These are phyloP conservation scores for Fomitopsis pulvina DNA, from an alignment of 768 basidiomycete genomes.

Conservation along the genomic window DNA sequence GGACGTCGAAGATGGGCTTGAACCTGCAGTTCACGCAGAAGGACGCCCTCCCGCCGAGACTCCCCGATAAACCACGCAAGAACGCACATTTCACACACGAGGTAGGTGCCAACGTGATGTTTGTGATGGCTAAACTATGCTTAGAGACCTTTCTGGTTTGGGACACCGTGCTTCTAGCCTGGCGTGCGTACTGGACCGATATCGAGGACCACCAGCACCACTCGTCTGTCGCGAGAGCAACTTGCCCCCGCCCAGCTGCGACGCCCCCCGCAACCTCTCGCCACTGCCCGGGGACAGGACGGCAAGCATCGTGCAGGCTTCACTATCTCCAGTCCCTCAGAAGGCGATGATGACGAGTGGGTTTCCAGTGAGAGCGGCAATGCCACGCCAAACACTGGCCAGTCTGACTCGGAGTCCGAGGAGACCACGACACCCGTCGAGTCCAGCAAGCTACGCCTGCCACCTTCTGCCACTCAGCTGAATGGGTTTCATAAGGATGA, in stretches of 20 bases:
- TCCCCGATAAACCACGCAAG: slow-evolving; percentile 50
- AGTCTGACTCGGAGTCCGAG: slow-evolving; percentile 36
- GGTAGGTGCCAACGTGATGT: slow-evolving; percentile 25
- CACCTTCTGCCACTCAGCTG: slow-evolving; percentile 9
- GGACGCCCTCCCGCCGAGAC: slow-evolving; percentile 37
- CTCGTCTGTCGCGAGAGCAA: slow-evolving; percentile 21
- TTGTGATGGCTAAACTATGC: not conserved
- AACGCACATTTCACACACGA: slow-evolving; percentile 33
- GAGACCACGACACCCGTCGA: slow-evolving; percentile 22
- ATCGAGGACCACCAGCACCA: slow-evolving; percentile 18
- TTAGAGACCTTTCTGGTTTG: slow-evolving; percentile 1
- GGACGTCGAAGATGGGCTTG: slow-evolving; percentile 46
- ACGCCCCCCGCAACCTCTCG: slow-evolving; percentile 14
- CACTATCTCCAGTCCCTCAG: slow-evolving; percentile 45
- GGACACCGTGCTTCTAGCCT: slow-evolving; percentile 9
- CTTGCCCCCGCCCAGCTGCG: slow-evolving; percentile 15
- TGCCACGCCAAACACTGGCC: slow-evolving; percentile 47
- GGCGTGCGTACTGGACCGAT: slow-evolving; percentile 16
- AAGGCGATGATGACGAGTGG: slow-evolving; percentile 54
- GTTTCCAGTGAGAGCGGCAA: slow-evolving; percentile 74
- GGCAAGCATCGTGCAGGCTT: slow-evolving; percentile 45
- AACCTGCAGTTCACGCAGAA: slow-evolving; percentile 69
- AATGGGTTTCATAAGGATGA: slow-evolving; percentile 17
- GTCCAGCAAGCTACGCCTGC: slow-evolving; percentile 8
- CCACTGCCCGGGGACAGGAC: slow-evolving; percentile 7